These are phyloP conservation scores for Curvularia lunata DNA, from an alignment of 2,329 filamentous ascomycete genomes.

Conservation along the genomic window DNA sequence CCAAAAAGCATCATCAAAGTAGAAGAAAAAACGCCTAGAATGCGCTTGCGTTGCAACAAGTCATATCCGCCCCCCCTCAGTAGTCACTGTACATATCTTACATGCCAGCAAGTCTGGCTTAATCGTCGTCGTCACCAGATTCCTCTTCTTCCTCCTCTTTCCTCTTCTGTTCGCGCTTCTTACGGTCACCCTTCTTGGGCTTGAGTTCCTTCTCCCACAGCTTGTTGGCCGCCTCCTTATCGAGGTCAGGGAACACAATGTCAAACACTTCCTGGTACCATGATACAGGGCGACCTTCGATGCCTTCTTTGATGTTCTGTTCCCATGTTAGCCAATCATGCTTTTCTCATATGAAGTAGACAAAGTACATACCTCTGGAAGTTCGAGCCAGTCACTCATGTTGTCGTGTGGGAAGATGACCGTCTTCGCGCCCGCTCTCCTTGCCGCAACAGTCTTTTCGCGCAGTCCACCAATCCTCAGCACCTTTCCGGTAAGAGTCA, in stretches of 20 bases:
- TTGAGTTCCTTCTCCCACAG: conserved; percentile 70
- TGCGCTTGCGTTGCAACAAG: conserved; percentile 5
- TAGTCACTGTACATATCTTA: conserved; percentile 17
- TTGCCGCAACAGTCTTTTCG: conserved; percentile 96
- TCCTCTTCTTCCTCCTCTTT: conserved; percentile 59
- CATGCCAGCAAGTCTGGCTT: conserved; percentile 7
- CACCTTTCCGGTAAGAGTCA: conserved; percentile 96
- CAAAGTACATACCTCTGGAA: conserved; percentile 78
- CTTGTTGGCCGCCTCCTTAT: conserved; percentile 73
- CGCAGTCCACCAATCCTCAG: conserved; percentile 90
- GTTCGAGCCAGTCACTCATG: conserved; percentile 93
- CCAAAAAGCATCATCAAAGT: background rate
- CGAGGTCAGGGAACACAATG: conserved; percentile 83
- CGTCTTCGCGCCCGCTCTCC: conserved; percentile 88
- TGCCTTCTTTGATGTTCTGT: conserved; percentile 97
- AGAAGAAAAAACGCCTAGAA: conserved; percentile 5
- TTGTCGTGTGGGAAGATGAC: conserved; percentile 96
- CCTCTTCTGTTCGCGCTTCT: conserved; percentile 43
- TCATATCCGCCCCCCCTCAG: background rate
- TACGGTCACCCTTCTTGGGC: conserved; percentile 45
- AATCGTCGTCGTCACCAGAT: conserved; percentile 42
- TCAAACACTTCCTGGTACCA: conserved; percentile 97
- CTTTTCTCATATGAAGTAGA: too few species aligned
- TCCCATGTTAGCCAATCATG: conserved; percentile 21
- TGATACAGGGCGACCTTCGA: conserved; percentile 86